Conservation (phyloP, 2,329 filamentous ascomycete species). For the Rugonectria rugulosa region DNA sequence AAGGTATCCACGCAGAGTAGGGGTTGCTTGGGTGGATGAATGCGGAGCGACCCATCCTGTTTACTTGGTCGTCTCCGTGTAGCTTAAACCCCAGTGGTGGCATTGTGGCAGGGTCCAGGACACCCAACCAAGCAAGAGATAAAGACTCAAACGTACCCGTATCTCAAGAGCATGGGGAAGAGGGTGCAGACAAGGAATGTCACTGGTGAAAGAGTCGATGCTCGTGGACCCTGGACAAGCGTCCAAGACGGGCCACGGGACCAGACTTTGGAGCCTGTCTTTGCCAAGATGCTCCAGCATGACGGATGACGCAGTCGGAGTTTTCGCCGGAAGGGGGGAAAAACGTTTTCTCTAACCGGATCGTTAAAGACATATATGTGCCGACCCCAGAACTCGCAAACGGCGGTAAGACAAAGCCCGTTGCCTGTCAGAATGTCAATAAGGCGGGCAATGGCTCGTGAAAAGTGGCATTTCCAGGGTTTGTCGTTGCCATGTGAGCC, state of each 20-base stretch:
- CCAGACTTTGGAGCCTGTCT: not conserved
- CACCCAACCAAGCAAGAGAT: not conserved
- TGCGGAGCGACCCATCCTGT: not conserved
- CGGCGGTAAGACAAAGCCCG: too few species aligned
- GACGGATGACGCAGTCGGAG: slow-evolving; percentile 5
- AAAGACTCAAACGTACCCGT: too few species aligned
- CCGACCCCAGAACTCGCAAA: not conserved
- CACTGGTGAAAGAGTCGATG: not conserved
- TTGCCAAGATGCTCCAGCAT: not conserved
- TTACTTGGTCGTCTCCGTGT: not conserved
- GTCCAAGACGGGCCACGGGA: slow-evolving; percentile 14
- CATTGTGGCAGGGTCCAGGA: not conserved
- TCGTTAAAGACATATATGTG: too few species aligned
- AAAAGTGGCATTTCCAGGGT: too few species aligned
- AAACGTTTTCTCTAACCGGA: not conserved
- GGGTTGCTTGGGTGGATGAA: not conserved
- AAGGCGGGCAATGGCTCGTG: too few species aligned
- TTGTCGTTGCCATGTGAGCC: not conserved
- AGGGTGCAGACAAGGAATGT: not conserved
- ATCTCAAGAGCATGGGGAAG: not conserved
- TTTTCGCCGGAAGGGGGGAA: not conserved
- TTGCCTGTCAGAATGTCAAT: too few species aligned
- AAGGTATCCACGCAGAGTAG: not conserved
- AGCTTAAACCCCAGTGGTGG: not conserved
- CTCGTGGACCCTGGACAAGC: slow-evolving; percentile 15